Base-by-base conservation (phyloP, 106 monocot species). In the Amphibolis antarctica region DNA sequence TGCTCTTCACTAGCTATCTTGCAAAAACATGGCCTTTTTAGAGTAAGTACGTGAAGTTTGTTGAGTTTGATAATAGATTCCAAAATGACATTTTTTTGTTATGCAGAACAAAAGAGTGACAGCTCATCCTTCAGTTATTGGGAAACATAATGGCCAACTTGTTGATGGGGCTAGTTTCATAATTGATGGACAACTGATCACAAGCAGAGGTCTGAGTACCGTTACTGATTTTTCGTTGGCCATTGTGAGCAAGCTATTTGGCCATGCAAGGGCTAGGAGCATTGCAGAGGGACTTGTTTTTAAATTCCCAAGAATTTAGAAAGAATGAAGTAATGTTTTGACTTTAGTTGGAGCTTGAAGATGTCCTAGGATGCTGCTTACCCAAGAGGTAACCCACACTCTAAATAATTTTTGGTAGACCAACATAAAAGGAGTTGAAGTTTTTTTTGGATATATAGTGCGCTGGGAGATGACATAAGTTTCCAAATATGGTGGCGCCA, bases 111-210 rank as follows among this genome's bases (percentile, higher is more conserved):
- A 89, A 77, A 36, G 58, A 53, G 72, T 52, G 4, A 75, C 84
- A 60, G 75, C 79, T 63, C 81, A 92, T 78, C 80, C 80, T 27
- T 45, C 72, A 18, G 45, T 71, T 30, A 46, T 61, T 31, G 58
- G 44, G 53, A 69, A 80, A 47, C 74, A 76, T 36, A 79, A 66
- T 47, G 66, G 78, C 63, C 71, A 46, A 63, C 70, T 75, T 28
- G 56, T 46, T 66, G 75, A 79, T 63, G 77, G 56, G 49, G 59
- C 83, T 31, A 75, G 59, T 53, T 79, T 89, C 10, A 70, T 94
- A 57, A 89, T 94, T 68, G 94, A 94, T 75, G 94, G 89, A 60
- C 89, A 86, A 22, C 43, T 89, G 11, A 94, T 94, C n/a, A 94
- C 94, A 15, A 68, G 85, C 63, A 77, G 58, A 55, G 93, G 93